These are phyloP conservation scores for Cubamyces sp. DNA, from an alignment of 768 basidiomycete species.

Conservation along the genomic window DNA sequence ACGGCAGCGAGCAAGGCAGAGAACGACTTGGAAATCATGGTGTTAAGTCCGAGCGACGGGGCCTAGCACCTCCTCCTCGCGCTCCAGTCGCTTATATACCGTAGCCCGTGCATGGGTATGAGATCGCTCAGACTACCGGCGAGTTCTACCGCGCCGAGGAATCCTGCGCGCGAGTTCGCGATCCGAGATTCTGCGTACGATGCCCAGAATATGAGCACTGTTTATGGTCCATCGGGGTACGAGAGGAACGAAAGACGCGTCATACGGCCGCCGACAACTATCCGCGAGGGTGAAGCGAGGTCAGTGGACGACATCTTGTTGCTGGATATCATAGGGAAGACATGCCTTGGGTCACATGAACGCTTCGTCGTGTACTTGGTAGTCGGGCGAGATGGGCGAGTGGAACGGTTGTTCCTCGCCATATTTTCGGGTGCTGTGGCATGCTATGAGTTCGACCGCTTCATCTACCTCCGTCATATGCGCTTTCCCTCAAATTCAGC, in stretches of 20 bases:
- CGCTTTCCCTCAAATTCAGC: too few species aligned
- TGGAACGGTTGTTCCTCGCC: slow-evolving; percentile 7
- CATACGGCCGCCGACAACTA: slow-evolving; percentile 7
- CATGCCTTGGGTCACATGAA: background rate
- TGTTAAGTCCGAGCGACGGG: background rate
- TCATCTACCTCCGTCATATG: background rate
- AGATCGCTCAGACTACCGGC: too few species aligned
- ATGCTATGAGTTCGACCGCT: background rate
- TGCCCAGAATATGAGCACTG: background rate
- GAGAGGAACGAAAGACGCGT: background rate
- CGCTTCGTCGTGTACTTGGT: background rate
- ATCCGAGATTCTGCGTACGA: slow-evolving; percentile 1
- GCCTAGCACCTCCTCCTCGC: background rate
- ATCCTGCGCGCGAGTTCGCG: background rate
- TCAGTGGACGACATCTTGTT: background rate
- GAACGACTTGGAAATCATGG: slow-evolving; percentile 13
- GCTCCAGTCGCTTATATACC: background rate
- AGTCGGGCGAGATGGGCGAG: too few species aligned
- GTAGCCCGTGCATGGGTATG: too few species aligned
- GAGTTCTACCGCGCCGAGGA: slow-evolving; percentile 9
- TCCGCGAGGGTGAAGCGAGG: slow-evolving; percentile 6
- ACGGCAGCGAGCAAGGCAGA: slow-evolving; percentile 9
- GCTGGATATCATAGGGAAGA: background rate
- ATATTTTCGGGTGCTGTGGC: background rate
- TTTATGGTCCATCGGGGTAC: background rate